A percentile compares a stretch with the other conserved stretches of the same genome.
Conservation (phyloP, 1,284 basidiomycete species). For the Malassezia caprae region DNA sequence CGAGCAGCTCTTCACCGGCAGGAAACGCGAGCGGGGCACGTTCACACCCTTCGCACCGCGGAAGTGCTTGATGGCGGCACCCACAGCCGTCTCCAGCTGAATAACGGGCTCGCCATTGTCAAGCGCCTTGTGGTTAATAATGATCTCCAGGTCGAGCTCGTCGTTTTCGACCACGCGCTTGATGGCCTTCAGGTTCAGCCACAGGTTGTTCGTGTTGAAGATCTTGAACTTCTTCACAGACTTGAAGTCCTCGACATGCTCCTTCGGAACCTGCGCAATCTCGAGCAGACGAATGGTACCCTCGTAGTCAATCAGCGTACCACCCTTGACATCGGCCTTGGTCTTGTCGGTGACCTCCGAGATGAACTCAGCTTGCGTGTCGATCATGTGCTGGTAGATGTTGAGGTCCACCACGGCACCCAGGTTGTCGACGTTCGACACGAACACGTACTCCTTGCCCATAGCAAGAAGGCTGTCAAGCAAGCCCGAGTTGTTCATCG, state of each 20-base stretch:
- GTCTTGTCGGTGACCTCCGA: constrained; percentile 89
- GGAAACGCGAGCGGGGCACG: constrained; percentile 90
- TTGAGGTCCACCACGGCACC: constrained; percentile 76
- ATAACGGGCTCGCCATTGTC: constrained; percentile 63
- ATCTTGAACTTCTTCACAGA: constrained; percentile 56
- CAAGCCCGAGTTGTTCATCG: constrained; percentile 84
- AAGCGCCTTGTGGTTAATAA: constrained; percentile 74
- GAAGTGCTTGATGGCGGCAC: constrained; percentile 97
- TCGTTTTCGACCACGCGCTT: constrained; percentile 87
- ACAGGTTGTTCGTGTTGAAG: constrained; percentile 76
- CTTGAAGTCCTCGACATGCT: constrained; percentile 98
- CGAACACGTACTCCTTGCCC: constrained; percentile 96
- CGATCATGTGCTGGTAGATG: constrained; percentile 55
- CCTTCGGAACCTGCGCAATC: constrained; percentile 94
- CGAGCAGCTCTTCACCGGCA: constrained; percentile 67
- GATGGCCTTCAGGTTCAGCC: constrained; percentile 81
- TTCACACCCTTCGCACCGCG: constrained; percentile 84
- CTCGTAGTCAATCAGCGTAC: constrained; percentile 87
- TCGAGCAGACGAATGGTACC: constrained; percentile 88
- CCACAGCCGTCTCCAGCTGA: constrained; percentile 92
- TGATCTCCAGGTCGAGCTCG: constrained; percentile 73
- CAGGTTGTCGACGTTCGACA: constrained; percentile 97
- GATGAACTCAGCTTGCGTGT: constrained; percentile 49
- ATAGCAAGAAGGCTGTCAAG: constrained; percentile 86
- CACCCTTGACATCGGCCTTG: constrained; percentile 99